Evolutionary conservation across 441 rosid species (phyloP), one percentile per base, ranked within the genome.

Genomic region (Gossypium gossypioides): DNA sequence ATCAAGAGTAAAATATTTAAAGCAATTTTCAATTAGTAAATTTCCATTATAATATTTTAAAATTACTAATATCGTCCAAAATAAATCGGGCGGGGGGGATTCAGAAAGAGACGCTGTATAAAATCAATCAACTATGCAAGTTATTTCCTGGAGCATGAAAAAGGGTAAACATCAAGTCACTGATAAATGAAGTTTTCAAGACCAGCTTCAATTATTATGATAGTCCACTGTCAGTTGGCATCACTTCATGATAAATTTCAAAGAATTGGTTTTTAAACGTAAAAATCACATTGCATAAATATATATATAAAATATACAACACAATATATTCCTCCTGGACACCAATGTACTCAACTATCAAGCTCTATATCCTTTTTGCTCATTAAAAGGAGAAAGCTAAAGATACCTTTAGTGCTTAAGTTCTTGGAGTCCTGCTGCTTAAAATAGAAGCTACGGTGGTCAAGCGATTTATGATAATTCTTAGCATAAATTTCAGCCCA

Each of bases 401-500:
- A 76, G 24, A 73, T 79, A 96, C 99, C 97, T 93, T 96, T 96
- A 7, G 91, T 84, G 84, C 96, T 85, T 86, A 90, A 82, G 84
- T 91, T 90, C 91, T 91, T 96, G 37, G 92, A 84, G 62, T 96
- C 98, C 78, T 93, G 98, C 79, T 96, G 98, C 88, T 91, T 96
- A 84, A 93, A 93, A 84, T 91, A 93, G 85, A 96, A 93, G 76
- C 99, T 96, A 19, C 98, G 96, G 75, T 96, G 99, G 75, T 96
- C 99, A 67, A 93, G 97, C 48, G 98, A 96, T 79, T 91, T 91
- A 75, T 96, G 94, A 81, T 96, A 93, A 81, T 96, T 96, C 84
- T 93, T 96, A 40, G 96, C 74, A 79, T 93, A 93, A 71, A 96
- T 90, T 74, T 96, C 98, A 73, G 97, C 93, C 99, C 99, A 96